Conservation (phyloP, 2,329 filamentous ascomycete species). For the Fusarium algeriense region DNA sequence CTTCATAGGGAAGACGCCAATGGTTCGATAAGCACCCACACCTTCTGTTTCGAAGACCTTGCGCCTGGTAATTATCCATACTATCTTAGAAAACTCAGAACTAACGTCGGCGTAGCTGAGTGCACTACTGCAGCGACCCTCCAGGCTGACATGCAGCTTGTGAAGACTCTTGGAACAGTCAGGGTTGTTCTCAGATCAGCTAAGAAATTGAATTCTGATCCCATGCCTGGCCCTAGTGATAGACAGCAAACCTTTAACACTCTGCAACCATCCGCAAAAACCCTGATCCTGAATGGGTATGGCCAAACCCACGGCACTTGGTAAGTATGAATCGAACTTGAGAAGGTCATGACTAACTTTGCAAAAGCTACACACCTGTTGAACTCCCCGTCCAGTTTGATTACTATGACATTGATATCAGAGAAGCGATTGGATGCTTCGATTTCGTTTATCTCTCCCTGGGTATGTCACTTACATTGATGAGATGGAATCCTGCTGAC, state of each 20-base stretch:
- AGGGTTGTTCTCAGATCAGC: not conserved
- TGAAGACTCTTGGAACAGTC: not conserved
- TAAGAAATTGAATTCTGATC: rapidly evolving
- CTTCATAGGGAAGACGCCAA: not conserved
- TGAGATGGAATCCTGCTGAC: not conserved
- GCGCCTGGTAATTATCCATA: not conserved
- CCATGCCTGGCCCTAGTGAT: not conserved
- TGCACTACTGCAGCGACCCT: not conserved
- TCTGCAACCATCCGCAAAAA: rapidly evolving
- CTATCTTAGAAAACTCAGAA: not conserved
- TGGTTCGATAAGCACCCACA: not conserved
- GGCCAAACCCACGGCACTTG: not conserved
- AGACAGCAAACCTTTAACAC: no score
- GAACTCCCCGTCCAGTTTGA: not conserved
- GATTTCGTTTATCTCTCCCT: not conserved
- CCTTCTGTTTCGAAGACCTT: not conserved
- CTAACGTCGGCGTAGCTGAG: not conserved
- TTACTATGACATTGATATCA: not conserved
- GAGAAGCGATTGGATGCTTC: not conserved
- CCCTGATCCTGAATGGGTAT: not conserved
- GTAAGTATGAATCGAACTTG: not conserved
- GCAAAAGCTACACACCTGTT: not conserved
- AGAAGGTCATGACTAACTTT: not conserved
- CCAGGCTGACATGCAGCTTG: not conserved
- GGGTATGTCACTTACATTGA: rapidly evolving